Evolutionary conservation across 257 asterid genomes (phyloP).

Genomic region (Solanum chiquidenum): DNA sequence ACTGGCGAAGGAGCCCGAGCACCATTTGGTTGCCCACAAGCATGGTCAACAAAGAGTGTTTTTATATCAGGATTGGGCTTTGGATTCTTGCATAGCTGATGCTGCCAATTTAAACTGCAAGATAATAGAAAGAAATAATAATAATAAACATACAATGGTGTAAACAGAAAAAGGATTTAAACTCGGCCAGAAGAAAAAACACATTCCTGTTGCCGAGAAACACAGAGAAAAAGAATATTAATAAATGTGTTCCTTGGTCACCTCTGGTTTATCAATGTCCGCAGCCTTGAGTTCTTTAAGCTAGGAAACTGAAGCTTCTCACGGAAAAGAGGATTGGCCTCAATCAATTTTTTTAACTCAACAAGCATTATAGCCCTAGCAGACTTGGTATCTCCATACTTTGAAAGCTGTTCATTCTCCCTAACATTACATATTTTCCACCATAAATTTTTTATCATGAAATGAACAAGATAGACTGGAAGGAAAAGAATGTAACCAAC

Average conservation of each 20-base stretch:
- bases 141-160: neutral
- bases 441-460: neutral
- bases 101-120: constrained; percentile 66
- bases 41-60: constrained; percentile 50
- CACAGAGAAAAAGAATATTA: neutral
- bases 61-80: constrained; percentile 48
- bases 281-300: constrained; percentile 39
- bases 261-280: constrained; percentile 57
- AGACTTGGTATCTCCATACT: constrained; percentile 42
- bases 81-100: constrained; percentile 49
- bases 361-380: constrained; percentile 39
- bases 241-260: neutral
- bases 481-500: neutral
- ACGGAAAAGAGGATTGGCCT: constrained; percentile 47
- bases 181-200: neutral
- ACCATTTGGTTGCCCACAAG: constrained; percentile 36
- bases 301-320: constrained; percentile 54
- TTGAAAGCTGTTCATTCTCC: constrained; percentile 47
- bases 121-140: neutral
- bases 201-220: neutral
- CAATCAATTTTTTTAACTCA: constrained; percentile 41
- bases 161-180: neutral
- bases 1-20: constrained; percentile 36
- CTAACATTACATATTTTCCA: constrained; percentile 15
- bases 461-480: constrained; percentile 4